Percentiles rank a stretch among this genome's conserved stretches.
Conservation (phyloP, 371 early-diverging fungal genomes). For the Mucor ambiguus region DNA sequence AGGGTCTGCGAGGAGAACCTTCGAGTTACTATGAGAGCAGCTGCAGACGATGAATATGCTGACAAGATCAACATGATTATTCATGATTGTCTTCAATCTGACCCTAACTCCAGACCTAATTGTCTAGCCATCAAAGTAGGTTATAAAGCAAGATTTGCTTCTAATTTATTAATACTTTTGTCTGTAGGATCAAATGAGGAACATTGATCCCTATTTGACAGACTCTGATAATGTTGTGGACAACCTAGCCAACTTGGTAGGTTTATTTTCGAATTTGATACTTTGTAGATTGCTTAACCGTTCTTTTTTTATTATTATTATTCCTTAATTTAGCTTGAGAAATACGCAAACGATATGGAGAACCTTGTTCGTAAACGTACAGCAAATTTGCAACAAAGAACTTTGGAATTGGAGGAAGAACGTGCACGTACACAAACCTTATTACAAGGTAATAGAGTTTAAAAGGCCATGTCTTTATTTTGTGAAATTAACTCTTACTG, state of each 20-base stretch:
- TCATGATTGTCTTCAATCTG: constrained; percentile 30
- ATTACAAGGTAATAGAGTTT: constrained; percentile 26
- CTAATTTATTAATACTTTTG: not conserved
- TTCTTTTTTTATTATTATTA: not conserved
- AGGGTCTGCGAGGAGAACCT: constrained; percentile 31
- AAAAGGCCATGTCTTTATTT: not conserved
- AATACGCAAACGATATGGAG: constrained; percentile 60
- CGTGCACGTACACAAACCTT: constrained; percentile 43
- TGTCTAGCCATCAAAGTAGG: constrained; percentile 13
- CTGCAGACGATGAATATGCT: constrained; percentile 40
- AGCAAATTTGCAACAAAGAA: constrained; percentile 51
- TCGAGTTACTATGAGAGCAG: constrained; percentile 22
- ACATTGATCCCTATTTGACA: constrained; percentile 44
- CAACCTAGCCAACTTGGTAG: constrained; percentile 53
- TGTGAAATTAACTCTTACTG: not conserved
- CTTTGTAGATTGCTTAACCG: not conserved
- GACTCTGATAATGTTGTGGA: constrained; percentile 49
- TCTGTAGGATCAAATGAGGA: constrained; percentile 17
- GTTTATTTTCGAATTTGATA: not conserved
- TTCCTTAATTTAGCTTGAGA: constrained; percentile 37
- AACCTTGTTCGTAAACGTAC: constrained; percentile 51
- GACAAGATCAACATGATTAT: constrained; percentile 44
- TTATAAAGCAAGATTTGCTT: not conserved
- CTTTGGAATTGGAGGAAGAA: constrained; percentile 54
- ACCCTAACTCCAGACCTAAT: constrained; percentile 32